Conservation (phyloP, 306 rosid species). For the Vigna reflexopilosa region DNA sequence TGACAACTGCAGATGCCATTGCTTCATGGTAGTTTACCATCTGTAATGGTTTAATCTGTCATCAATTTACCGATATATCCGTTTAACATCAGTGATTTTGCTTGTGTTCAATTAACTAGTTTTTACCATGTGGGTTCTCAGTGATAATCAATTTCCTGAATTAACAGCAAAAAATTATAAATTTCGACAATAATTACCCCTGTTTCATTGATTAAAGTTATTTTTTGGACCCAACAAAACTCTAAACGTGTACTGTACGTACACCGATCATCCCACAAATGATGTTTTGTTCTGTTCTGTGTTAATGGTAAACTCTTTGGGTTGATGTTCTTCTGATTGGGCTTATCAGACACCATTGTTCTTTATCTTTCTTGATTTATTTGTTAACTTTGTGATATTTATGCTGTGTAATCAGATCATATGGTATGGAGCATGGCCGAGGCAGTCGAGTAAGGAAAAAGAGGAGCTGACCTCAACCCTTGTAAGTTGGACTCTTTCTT, state of each 20-base stretch:
- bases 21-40: constrained; percentile 33
- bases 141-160: constrained; percentile 23
- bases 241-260: neutral
- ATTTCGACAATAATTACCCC: neutral
- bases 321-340: neutral
- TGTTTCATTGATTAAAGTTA: neutral
- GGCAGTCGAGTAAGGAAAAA: constrained; percentile 60
- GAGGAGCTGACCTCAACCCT: constrained; percentile 58
- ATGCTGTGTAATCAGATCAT: constrained; percentile 64
- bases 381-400: neutral
- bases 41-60: constrained; percentile 39
- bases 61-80: constrained; percentile 3
- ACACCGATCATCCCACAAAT: neutral
- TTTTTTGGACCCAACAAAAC: neutral
- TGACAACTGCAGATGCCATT: constrained; percentile 41
- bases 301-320: neutral
- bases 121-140: constrained; percentile 4
- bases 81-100: neutral
- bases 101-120: neutral
- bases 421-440: constrained; percentile 92
- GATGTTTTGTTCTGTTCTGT: neutral
- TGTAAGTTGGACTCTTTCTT: constrained; percentile 56
- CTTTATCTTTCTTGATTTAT: neutral
- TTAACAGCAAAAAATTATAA: constrained; percentile 15
- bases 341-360: neutral